Evolutionary conservation across 2,329 filamentous ascomycete species (phyloP).

Genomic region (Claviceps pazoutovae): DNA sequence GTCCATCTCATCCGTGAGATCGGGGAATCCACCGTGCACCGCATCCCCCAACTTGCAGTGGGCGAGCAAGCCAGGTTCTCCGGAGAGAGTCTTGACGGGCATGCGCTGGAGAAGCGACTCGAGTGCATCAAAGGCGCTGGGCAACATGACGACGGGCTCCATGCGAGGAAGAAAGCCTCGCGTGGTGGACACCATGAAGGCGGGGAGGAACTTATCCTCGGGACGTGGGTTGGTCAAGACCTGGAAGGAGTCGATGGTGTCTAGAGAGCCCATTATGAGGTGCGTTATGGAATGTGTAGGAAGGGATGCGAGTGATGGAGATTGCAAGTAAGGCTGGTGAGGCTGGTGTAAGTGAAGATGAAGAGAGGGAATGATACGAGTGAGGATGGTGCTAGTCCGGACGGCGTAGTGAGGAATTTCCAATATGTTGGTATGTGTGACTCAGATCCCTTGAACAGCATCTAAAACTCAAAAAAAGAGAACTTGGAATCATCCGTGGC

Average conservation of each 20-base stretch:
- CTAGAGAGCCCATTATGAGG: conserved; percentile 28
- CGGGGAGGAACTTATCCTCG: conserved; percentile 48
- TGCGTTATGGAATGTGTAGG: background rate
- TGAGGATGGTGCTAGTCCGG: too few species aligned
- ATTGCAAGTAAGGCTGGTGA: background rate
- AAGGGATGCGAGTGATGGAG: background rate
- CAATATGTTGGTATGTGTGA: background rate
- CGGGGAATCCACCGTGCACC: conserved; percentile 61
- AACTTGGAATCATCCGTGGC: background rate
- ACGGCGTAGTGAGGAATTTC: too few species aligned
- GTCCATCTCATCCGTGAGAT: conserved; percentile 61
- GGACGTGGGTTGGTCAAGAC: conserved; percentile 51
- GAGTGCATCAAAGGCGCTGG: conserved; percentile 57
- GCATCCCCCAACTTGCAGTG: conserved; percentile 58
- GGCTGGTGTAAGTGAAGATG: background rate
- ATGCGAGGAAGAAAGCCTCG: conserved; percentile 61
- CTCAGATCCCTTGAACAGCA: background rate
- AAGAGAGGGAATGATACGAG: background rate
- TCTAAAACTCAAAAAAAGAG: background rate
- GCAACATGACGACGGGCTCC: conserved; percentile 49
- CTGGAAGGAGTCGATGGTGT: conserved; percentile 30
- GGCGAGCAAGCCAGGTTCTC: conserved; percentile 65
- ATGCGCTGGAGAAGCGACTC: conserved; percentile 61
- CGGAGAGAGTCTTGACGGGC: conserved; percentile 63
- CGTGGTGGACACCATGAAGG: conserved; percentile 67